Percentiles rank a stretch among this genome's conserved stretches.
Evolutionary conservation across 257 asterid species (phyloP).

Genomic region (Solanum infundibuliforme): DNA sequence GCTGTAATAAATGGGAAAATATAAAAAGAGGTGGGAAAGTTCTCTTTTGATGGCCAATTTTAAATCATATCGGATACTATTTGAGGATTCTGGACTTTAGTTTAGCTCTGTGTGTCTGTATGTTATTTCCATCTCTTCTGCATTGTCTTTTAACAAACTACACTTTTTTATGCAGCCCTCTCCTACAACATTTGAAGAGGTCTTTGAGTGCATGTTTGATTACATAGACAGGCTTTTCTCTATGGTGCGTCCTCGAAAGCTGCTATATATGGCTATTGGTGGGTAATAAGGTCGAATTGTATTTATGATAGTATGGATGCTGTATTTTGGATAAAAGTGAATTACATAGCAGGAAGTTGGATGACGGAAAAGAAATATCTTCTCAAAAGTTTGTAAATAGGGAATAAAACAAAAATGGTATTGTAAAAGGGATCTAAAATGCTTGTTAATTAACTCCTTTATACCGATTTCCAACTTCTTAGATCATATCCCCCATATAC

Average conservation of each 20-base stretch:
- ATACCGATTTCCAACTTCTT: not conserved
- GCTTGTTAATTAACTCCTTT: not conserved
- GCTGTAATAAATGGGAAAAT: not conserved
- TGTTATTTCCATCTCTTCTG: not conserved
- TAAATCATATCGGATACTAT: not conserved
- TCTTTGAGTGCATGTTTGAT: slow-evolving; percentile 23
- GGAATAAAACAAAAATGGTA: not conserved
- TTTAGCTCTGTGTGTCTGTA: not conserved
- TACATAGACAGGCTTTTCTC: slow-evolving; percentile 39
- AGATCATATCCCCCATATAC: not conserved
- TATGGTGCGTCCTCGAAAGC: slow-evolving; percentile 44
- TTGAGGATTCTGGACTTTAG: not conserved
- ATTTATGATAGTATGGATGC: not conserved
- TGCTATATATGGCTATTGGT: slow-evolving; percentile 62
- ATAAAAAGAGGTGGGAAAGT: not conserved
- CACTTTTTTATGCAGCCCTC: slow-evolving; percentile 7
- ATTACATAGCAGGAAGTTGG: not conserved
- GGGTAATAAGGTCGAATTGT: not conserved
- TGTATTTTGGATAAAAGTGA: not conserved
- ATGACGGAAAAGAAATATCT: not conserved
- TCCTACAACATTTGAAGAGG: slow-evolving; percentile 50
- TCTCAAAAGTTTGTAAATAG: not conserved
- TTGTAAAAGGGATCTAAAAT: not conserved
- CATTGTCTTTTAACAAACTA: not conserved
- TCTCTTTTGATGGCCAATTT: not conserved